Evolutionary conservation across 2,329 filamentous ascomycete species (phyloP), one percentile per base, ranked within the genome.

Genomic region (Diaporthe batatas): DNA sequence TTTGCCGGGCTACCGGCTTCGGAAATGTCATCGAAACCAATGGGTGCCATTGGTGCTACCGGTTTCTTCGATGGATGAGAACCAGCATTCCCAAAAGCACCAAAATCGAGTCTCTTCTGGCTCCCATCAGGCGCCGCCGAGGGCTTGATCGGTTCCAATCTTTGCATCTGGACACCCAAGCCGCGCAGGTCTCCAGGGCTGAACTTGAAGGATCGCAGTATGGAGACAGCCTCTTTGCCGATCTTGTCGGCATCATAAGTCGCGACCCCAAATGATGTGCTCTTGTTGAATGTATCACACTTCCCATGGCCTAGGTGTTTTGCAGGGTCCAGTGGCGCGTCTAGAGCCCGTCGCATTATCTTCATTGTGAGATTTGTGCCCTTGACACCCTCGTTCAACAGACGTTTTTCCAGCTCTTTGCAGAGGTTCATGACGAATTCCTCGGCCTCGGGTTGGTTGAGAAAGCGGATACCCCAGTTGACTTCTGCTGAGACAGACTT

Each of bases 401-500:
- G 84, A 1, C 96, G 89, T 71, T 91, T 92, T 77, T 95, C 91
- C 8, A 99, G 84, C 81, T 99, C 96, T 71, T 92, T 92, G 79
- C 94, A 96, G 0, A 99, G 85, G 76, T 94, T 96, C 74, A 90
- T 86, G 39, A 98, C 88, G 80, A 99, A 99, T 76, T 97, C 94
- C 73, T 98, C 96, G 0, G 95, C 95, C 82, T 99, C 96, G n/a
- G 90, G 88, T 79, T 98, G 94, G 74, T 89, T 97, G 76, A 96
- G 91, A 80, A 99, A 99, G 7, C 96, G 91, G 71, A 99, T 97
- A 3, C 97, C 96, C 96, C 96, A 99, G 78, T 96, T 99, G 75
- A 99, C 94, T 80, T 99, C 96, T 0, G 96, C 96, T 2, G 96
- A 98, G 0, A 99, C 94, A 0, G 96, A 98, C 80, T 98, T 99